Evolutionary conservation across 768 basidiomycete genomes (phyloP), one percentile per base, ranked within the genome.

Genomic region (Rhodosporidiobolus odoratus): DNA sequence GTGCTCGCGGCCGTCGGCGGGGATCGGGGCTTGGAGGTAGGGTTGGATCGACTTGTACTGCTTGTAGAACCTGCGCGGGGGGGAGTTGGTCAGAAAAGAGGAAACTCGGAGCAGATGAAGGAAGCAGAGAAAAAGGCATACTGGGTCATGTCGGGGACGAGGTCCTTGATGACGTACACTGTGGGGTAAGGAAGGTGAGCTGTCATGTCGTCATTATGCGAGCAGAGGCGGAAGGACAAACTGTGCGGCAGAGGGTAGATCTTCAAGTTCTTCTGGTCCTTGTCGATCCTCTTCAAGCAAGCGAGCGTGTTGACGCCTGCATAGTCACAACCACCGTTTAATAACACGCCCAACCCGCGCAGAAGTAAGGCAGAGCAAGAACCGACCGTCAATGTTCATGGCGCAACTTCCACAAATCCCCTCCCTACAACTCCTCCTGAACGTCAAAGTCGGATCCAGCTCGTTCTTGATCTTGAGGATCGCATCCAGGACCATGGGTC

Each of bases 401-500:
- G 95, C 94, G 79, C 95, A 98, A 9, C 91, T 93, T 47, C 95
- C 95, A 77, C 95, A 99, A 76, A 99, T 98, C 66, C 95, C 92
- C 82, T 94, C 92, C 65, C 92, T 82, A 83, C 92, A 95, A 27
- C 89, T 91, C 50, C 92, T 85, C 64, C 96, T 87, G 84, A 99
- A 98, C 9, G 95, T 97, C 40, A 99, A 84, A 2, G 95, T 98
- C 4, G 95, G 90, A 82, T 98, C 96, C 37, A 95, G 78, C 80
- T 98, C 95, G 81, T 96, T 97, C 86, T 99, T 99, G 79, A 99
- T 97, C 83, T 98, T 97, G 82, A 97, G 96, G 76, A 94, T 86
- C 3, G 91, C 92, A 76, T 95, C 92, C 65, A 94, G 87, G 62
- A 93, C 80, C 95, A 98, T 98, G 67, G 95, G 95, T 19, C 95